phyloP scores from a whole-genome alignment of 768 basidiomycete genomes.

The Pleurotus djamor region DNA sequence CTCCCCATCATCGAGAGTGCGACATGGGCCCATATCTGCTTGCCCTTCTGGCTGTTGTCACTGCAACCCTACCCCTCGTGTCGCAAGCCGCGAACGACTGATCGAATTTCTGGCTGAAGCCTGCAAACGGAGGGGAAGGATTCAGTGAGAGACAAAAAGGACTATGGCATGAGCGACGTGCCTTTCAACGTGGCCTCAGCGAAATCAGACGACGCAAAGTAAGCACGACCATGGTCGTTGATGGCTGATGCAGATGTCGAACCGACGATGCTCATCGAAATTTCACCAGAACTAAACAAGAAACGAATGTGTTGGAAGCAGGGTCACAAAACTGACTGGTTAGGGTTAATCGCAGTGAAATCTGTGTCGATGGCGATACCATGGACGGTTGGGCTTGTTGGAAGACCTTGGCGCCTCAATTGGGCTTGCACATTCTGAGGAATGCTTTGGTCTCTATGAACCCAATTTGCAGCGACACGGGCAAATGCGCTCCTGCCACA shows the following conservation, averaged over 20 bases:
- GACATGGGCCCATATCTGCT: too few species aligned
- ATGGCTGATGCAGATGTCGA: not conserved
- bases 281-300: conserved; percentile 1
- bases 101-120: conserved; percentile 13
- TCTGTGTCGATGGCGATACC: conserved; percentile 16
- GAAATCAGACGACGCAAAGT: not conserved
- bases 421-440: conserved; percentile 10
- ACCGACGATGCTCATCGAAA: conserved; percentile 5
- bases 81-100: too few species aligned
- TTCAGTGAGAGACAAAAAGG: not conserved
- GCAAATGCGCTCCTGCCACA: conserved; percentile 19
- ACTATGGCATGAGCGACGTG: not conserved
- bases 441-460: conserved; percentile 16
- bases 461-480: conserved; percentile 16
- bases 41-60: too few species aligned
- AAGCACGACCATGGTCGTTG: not conserved
- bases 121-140: not conserved
- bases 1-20: too few species aligned
- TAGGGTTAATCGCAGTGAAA: conserved; percentile 13
- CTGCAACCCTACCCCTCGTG: too few species aligned
- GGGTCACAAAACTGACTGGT: conserved; percentile 6
- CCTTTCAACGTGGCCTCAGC: not conserved
- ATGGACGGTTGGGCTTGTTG: conserved; percentile 12
- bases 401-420: conserved; percentile 11
- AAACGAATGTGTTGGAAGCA: not conserved